A percentile compares a stretch with the other conserved stretches of the same genome.
These are phyloP conservation scores for Trametes hirsuta DNA, from an alignment of 1,284 basidiomycete genomes.

Conservation along the genomic window DNA sequence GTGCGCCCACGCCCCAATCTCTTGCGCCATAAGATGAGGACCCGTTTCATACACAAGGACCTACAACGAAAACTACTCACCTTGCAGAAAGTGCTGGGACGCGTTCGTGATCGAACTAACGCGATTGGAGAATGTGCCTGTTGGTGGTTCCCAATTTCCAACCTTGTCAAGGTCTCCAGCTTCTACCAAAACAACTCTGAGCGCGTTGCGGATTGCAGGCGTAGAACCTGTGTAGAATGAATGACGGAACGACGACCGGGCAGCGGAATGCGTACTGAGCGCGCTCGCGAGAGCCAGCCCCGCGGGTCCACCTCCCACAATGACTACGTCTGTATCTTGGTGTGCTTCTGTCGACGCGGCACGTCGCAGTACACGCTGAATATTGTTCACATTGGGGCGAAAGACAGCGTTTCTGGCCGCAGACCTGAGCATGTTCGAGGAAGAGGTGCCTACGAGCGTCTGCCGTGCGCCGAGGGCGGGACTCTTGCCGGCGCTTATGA, in stretches of 20 bases:
- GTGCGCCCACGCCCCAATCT: constrained; percentile 81
- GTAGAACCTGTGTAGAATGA: constrained; percentile 52
- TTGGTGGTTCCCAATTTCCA: constrained; percentile 64
- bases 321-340: constrained; percentile 78
- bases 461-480: background rate
- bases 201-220: constrained; percentile 46
- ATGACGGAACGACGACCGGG: background rate
- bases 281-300: constrained; percentile 91
- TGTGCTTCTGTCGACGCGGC: background rate
- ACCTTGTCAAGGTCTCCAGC: constrained; percentile 75
- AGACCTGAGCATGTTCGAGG: constrained; percentile 1
- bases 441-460: background rate
- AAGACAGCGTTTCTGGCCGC: background rate
- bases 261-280: constrained; percentile 58
- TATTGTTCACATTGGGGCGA: background rate
- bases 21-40: constrained; percentile 43
- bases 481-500: background rate
- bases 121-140: constrained; percentile 79
- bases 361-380: background rate
- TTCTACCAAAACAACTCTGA: constrained; percentile 78
- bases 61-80: constrained; percentile 45
- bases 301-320: constrained; percentile 93
- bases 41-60: background rate
- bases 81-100: constrained; percentile 77
- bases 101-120: constrained; percentile 88